Percentiles rank a stretch among this genome's conserved stretches.
These are phyloP conservation scores for Pogostemon cablin DNA, from an alignment of 257 asterid genomes.

Conservation along the genomic window DNA sequence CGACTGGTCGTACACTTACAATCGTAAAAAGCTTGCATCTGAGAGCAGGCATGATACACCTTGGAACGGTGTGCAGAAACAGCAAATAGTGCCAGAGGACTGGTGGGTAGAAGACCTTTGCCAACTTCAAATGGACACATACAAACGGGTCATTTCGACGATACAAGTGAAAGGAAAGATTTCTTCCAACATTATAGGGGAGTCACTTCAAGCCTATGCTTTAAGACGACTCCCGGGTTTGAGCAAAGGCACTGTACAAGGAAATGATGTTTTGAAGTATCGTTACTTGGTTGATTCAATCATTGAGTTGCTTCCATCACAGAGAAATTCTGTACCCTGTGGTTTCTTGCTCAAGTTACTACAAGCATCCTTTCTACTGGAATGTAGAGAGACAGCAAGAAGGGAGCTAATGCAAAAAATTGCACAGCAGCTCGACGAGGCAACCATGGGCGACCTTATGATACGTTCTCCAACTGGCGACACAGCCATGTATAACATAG, in stretches of 20 bases:
- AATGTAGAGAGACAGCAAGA: constrained; percentile 58
- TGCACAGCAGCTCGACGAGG: constrained; percentile 68
- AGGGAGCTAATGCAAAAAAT: constrained; percentile 57
- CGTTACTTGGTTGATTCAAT: constrained; percentile 64
- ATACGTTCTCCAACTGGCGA: constrained; percentile 58
- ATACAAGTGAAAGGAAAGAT: constrained; percentile 58
- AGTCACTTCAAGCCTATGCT: constrained; percentile 62
- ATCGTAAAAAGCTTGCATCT: constrained; percentile 57
- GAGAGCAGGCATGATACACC: constrained; percentile 29
- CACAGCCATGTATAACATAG: constrained; percentile 50
- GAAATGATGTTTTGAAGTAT: constrained; percentile 51
- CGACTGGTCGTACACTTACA: constrained; percentile 81
- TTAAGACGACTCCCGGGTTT: constrained; percentile 61
- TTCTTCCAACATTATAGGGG: constrained; percentile 60
- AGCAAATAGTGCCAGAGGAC: constrained; percentile 62
- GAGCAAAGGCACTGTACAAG: constrained; percentile 51
- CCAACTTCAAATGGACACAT: constrained; percentile 64
- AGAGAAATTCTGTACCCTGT: constrained; percentile 55
- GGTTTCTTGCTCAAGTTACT: constrained; percentile 65
- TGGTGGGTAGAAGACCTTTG: constrained; percentile 94
- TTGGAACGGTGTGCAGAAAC: constrained; percentile 63
- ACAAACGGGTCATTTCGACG: constrained; percentile 55
- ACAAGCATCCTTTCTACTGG: constrained; percentile 57
- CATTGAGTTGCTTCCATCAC: constrained; percentile 53
- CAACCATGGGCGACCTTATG: constrained; percentile 59